Base-by-base conservation (phyloP, 768 basidiomycete species). In the Harrya chromipes region DNA sequence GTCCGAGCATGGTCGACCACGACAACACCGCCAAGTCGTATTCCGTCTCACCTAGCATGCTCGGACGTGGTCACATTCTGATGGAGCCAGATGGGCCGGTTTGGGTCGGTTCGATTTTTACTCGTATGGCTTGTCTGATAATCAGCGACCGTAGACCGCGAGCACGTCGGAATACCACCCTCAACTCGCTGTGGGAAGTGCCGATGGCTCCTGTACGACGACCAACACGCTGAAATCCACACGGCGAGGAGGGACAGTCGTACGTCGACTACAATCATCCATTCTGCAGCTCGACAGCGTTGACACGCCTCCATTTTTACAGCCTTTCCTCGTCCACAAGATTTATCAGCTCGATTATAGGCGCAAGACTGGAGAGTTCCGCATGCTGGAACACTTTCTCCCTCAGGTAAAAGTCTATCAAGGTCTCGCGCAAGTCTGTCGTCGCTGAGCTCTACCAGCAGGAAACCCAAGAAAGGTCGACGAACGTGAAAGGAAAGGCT, bases 311-410 rank as follows among this genome's bases (percentile, higher is more conserved):
- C 42, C 27, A 8, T 19, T 46, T 29, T 16, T 4, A 8, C 42
- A 90, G 86, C 85, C 88, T 0, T 85, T 88, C 60, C 82, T 91
- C 54, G 74, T 83, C 14, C 85, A 90, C 64, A 84, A 82, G 65
- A 75, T 95, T 16, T 97, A 82, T 59, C 88, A 90, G 61, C 76
- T 98, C 45, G 95, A 98, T 67, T 92, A 90, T 59, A 92, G 83
- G 57, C 82, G 86, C 35, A 80, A 76, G 7, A 80, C 80, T 0
- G 80, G 81, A 19, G 82, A 90, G 51, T 93, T 80, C 63, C 76
- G 94, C 20, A 91, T 97, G 84, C 69, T 94, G n/a, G 95, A 98
- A 50, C 79, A 81, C 20, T 84, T 95, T 57, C 66, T 87, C 7
- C 90, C 94, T 2, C 80, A 84, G 69, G 93, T 84, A 43, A 34